These are phyloP conservation scores for Neurospora sp. DNA, from an alignment of 2,329 filamentous ascomycete genomes.

Conservation along the genomic window DNA sequence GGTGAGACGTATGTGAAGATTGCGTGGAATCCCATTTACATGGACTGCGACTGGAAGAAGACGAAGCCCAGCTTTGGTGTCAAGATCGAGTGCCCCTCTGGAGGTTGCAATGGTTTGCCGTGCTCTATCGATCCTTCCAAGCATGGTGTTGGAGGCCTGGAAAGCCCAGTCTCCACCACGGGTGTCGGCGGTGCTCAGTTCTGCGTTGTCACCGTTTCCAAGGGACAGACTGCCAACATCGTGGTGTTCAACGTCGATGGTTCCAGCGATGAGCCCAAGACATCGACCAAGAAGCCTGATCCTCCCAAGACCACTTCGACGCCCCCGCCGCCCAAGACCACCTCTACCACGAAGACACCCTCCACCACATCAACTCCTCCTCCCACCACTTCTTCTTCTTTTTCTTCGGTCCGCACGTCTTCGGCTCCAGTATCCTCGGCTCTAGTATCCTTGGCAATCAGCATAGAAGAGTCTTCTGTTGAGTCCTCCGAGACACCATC, in stretches of 20 bases:
- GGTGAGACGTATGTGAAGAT: slow-evolving; percentile 67
- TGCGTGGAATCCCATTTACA: slow-evolving; percentile 69
- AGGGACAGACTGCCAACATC: slow-evolving; percentile 57
- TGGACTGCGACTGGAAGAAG: slow-evolving; percentile 42
- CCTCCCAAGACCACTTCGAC: slow-evolving; percentile 17
- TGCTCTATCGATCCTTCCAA: slow-evolving; percentile 58
- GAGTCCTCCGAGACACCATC: slow-evolving; percentile 8
- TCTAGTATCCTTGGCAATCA: slow-evolving; percentile 8
- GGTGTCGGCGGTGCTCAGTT: slow-evolving; percentile 63
- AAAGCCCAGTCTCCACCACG: slow-evolving; percentile 39
- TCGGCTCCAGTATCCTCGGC: slow-evolving; percentile 7
- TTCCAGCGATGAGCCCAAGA: slow-evolving; percentile 19
- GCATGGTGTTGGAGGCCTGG: slow-evolving; percentile 47
- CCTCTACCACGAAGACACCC: slow-evolving; percentile 17
- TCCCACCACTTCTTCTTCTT: not conserved
- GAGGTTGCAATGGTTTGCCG: slow-evolving; percentile 61
- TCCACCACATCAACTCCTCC: slow-evolving; percentile 7
- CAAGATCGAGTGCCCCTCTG: slow-evolving; percentile 58
- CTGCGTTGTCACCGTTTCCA: slow-evolving; percentile 67
- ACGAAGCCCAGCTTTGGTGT: slow-evolving; percentile 57
- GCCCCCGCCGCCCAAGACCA: slow-evolving; percentile 18
- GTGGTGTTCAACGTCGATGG: slow-evolving; percentile 47
- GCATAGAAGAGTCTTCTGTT: slow-evolving; percentile 11
- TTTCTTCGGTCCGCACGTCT: not conserved
- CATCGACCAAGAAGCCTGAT: slow-evolving; percentile 5